Percentiles rank a stretch among this genome's conserved stretches.
Conservation (phyloP, 441 rosid genomes). For the Eutrema salsugineum region DNA sequence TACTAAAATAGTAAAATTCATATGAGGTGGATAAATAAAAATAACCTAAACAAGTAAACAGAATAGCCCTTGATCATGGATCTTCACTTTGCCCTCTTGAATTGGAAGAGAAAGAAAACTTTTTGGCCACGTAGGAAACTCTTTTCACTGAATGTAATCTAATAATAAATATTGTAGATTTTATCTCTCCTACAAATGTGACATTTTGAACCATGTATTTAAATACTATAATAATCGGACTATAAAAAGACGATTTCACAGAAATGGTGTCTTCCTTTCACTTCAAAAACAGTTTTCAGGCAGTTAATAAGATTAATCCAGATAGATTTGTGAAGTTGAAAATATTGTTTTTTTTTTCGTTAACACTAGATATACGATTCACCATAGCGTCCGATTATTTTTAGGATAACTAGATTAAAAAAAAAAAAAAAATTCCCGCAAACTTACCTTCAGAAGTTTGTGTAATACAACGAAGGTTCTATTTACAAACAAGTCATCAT, state of each 20-base stretch:
- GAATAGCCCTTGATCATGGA: not conserved
- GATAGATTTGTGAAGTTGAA: not conserved
- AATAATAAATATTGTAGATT: not conserved
- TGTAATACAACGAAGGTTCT: not conserved
- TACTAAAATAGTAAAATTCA: no score
- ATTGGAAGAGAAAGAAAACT: not conserved
- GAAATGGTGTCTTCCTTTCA: not conserved
- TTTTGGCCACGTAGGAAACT: not conserved
- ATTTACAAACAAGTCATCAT: not conserved
- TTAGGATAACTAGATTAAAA: not conserved
- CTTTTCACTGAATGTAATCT: not conserved
- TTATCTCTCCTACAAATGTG: not conserved
- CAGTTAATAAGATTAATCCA: not conserved
- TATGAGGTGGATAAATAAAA: no score
- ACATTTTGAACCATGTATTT: not conserved
- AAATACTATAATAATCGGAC: not conserved
- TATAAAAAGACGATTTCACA: no score
- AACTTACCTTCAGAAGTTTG: not conserved
- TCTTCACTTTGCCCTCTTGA: not conserved
- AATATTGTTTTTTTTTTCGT: not conserved
- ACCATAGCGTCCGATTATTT: not conserved
- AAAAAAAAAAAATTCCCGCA: no score
- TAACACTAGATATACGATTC: not conserved
- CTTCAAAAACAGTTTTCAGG: not conserved
- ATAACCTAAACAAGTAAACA: no score